These are phyloP conservation scores for Globisporangium spinosum DNA, from an alignment of 352 stramenopile genomes.

Conservation along the genomic window DNA sequence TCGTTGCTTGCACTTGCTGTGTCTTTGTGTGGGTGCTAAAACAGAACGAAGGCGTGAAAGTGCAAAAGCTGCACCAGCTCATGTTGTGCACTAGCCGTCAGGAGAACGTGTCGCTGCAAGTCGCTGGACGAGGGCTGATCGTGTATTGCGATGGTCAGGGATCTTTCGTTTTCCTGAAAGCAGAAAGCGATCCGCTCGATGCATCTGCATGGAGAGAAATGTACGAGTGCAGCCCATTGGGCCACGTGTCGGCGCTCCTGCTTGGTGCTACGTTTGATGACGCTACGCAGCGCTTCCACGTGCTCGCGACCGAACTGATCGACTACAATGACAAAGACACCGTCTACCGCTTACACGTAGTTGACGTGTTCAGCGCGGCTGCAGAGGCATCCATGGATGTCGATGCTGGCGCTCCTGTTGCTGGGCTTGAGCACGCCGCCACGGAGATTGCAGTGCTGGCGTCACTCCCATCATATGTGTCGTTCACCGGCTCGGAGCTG, in stretches of 20 bases:
- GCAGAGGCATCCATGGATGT: slow-evolving; percentile 25
- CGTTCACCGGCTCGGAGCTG: slow-evolving; percentile 40
- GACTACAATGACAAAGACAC: slow-evolving; percentile 40
- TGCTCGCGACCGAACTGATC: slow-evolving; percentile 46
- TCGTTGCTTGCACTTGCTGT: background rate
- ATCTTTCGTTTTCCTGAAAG: slow-evolving; percentile 48
- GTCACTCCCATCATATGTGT: slow-evolving; percentile 50
- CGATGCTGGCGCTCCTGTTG: slow-evolving; percentile 29
- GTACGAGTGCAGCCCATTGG: slow-evolving; percentile 53
- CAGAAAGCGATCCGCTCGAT: slow-evolving; percentile 20
- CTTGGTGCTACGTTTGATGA: slow-evolving; percentile 49
- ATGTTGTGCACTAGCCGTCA: slow-evolving; percentile 31
- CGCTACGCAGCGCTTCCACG: slow-evolving; percentile 31
- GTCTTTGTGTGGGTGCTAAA: background rate
- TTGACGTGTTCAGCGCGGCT: slow-evolving; percentile 28
- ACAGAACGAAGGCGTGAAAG: slow-evolving; percentile 22
- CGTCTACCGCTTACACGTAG: slow-evolving; percentile 47
- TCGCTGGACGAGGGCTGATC: slow-evolving; percentile 55
- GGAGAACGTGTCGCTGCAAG: slow-evolving; percentile 63
- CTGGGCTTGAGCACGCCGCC: slow-evolving; percentile 37
- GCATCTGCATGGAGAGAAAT: slow-evolving; percentile 35
- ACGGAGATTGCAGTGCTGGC: slow-evolving; percentile 44
- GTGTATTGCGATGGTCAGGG: slow-evolving; percentile 64
- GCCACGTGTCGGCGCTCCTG: slow-evolving; percentile 32
- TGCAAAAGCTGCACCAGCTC: slow-evolving; percentile 38